These are phyloP conservation scores for Sphagnum fallax DNA, from an alignment of 228 moss, liverwort and hornwort genomes.

Conservation along the genomic window DNA sequence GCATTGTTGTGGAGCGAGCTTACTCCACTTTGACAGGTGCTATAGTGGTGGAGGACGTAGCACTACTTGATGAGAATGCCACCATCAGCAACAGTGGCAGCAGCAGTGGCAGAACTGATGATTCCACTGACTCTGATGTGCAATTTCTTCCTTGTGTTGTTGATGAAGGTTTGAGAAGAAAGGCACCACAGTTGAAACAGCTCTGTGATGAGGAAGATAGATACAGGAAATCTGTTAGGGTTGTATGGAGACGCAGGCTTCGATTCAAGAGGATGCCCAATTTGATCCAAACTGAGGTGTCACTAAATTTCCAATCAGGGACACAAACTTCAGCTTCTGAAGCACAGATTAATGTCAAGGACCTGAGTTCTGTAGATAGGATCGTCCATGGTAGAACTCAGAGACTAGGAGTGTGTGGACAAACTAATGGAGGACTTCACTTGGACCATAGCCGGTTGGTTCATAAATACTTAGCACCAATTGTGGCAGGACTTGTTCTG, in stretches of 20 bases:
- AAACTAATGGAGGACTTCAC: background rate
- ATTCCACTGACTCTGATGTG: background rate
- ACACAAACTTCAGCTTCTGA: background rate
- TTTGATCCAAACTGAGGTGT: slow-evolving; percentile 84
- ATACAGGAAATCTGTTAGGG: background rate
- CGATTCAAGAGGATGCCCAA: slow-evolving; percentile 92
- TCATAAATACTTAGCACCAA: slow-evolving; percentile 84
- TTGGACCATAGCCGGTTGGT: slow-evolving; percentile 74
- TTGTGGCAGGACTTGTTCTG: slow-evolving; percentile 83
- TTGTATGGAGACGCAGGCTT: slow-evolving; percentile 62
- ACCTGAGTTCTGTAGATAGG: background rate
- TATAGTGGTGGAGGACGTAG: slow-evolving; percentile 89
- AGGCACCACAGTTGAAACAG: background rate
- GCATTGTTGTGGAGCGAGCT: slow-evolving; percentile 63
- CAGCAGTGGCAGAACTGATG: background rate
- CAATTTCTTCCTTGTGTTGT: background rate
- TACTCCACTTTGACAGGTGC: slow-evolving; percentile 58
- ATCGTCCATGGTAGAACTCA: background rate
- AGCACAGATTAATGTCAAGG: background rate
- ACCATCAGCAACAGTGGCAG: background rate
- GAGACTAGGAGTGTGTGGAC: background rate
- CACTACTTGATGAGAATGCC: slow-evolving; percentile 20
- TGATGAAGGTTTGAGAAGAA: background rate
- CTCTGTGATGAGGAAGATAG: background rate
- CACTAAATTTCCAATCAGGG: slow-evolving; percentile 12